Conservation (phyloP, 2,329 filamentous ascomycete genomes). For the Akanthomyces lecanii region DNA sequence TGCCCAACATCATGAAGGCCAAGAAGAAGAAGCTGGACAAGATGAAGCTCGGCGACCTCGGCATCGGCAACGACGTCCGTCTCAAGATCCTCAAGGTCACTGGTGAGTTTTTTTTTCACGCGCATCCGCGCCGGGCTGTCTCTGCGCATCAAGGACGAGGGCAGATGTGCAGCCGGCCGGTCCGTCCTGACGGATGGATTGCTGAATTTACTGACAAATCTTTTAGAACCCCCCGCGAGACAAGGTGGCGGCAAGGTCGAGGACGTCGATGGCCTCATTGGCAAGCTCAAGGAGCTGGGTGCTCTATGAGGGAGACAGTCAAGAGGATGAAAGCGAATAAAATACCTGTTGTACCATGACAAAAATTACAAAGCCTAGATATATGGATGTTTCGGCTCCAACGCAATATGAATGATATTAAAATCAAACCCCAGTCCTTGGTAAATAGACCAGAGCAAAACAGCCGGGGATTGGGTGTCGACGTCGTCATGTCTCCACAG, state of each 20-base stretch:
- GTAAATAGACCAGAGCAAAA: not conserved
- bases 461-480: not conserved
- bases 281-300: conserved; percentile 92
- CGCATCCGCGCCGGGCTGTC: too few species aligned
- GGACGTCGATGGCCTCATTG: conserved; percentile 90
- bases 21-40: conserved; percentile 99
- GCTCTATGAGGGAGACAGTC: conserved; percentile 58
- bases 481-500: not conserved
- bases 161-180: not conserved
- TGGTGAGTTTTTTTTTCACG: conserved; percentile 47
- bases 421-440: not conserved
- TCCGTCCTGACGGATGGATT: too few species aligned
- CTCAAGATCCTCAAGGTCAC: conserved; percentile 88
- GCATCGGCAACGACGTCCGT: conserved; percentile 67
- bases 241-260: conserved; percentile 96
- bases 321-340: not conserved
- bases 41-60: conserved; percentile 79
- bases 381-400: not conserved
- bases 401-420: not conserved
- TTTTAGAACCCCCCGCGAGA: conserved; percentile 70
- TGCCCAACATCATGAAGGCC: conserved; percentile 99
- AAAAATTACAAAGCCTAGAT: not conserved
- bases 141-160: not conserved
- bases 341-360: conserved; percentile 9
- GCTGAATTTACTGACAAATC: not conserved